Base-by-base conservation (phyloP, 169 alveolate species). In the Amoebophrya sp. region DNA sequence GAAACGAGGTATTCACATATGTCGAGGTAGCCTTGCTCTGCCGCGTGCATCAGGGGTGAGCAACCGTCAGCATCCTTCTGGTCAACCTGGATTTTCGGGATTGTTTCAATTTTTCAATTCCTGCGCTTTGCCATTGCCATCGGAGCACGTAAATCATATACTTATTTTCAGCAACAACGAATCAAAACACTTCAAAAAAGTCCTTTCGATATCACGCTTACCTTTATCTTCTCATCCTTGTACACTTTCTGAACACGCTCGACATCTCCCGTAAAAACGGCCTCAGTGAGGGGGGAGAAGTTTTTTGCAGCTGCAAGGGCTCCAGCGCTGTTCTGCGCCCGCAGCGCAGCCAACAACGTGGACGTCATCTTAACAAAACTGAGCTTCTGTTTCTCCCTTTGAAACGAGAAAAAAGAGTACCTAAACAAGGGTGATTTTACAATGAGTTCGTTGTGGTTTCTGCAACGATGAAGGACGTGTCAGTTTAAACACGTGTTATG, bases 291-390 rank as follows among this genome's bases (percentile, higher is more conserved):
- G 10, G 83, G 83, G 32, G 83, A 66, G 83, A 25, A 66, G 32
- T 66, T 66, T n/a, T 66, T 66, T 25, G 83, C 83, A 25, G 83
- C 83, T 7, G 83, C 83, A 18, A 66, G 29, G 2, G 83, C 83
- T 18, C 83, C 83, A 1, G 83, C 83, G 32, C 83, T 66, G 83
- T 66, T 66, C 35, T 66, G 83, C 83, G 83, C 83, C 35, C 83
- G 83, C 12, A 66, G 83, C 83, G 83, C 83, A n/a, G 83, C 83
- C 32, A 66, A 25, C 12, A 66, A 25, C 32, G 83, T 66, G 10
- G 35, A 12, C 83, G 83, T 66, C 83, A 66, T 66, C 83, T 66
- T 66, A 47, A 47, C 66, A 18, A 47, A 12, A 47, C 66, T 18
- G 29, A 47, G 18, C 29, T 47, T 47, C 18, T 47, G 66, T 47